Evolutionary conservation across 2,329 filamentous ascomycete species (phyloP), one percentile per base, ranked within the genome.

Genomic region (Talaromyces sp.): DNA sequence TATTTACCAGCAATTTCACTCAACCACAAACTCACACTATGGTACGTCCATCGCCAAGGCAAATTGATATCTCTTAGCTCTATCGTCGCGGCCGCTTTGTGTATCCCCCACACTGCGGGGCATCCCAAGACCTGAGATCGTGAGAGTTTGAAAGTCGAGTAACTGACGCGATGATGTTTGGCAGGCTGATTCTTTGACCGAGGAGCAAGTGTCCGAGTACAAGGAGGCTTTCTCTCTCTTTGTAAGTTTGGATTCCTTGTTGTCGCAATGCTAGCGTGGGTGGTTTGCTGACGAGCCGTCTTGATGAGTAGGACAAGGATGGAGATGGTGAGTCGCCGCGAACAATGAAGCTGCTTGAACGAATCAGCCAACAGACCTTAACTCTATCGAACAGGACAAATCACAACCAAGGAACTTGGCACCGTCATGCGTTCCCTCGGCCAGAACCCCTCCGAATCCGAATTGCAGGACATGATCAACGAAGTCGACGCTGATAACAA

Each of bases 161-260:
- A 65, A 67, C 75, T 77, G 68, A 75, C 72, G 65, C 31, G 27
- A 24, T 43, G 16, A 65, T 67, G 70, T 58, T 70, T 65, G 39
- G 13, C 79, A 98, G 94, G 94, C 94, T 81, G 95, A 99, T 81
- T 94, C 94, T 81, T 90, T 99, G 78, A 98, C 95, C 75, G 95
- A 99, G 87, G 95, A 99, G 85, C 95, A 99, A 88, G 95, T 99
- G 80, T 98, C 95, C 79, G 95, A 99, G 85, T 99, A 98, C 87
- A 99, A 98, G 91, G 95, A 99, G 85, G 95, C 95, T 64, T 99
- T 99, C 85, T 99, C 95, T 80, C 92, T 99, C 72, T 99, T 99
- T 83, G 95, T 99, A 90, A 90, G 95, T 89, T 63, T 67, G 14
- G 31, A 57, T 60, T 35, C 41, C 47, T 24, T n/a, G 45, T 60